Conservation (phyloP, 2,329 filamentous ascomycete genomes). For the Beauveria pseudobassiana region DNA sequence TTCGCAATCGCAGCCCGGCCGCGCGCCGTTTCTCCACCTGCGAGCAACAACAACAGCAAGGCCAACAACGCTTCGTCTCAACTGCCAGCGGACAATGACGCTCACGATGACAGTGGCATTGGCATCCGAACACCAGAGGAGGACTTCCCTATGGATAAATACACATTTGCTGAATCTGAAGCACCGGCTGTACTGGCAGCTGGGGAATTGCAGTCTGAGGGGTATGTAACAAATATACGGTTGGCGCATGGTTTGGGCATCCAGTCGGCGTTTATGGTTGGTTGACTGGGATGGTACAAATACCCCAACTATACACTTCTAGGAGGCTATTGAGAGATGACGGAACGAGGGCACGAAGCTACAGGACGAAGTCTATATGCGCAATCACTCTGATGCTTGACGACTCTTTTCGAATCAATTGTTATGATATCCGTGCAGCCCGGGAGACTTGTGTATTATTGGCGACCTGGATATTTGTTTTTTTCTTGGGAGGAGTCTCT, state of each 20-base stretch:
- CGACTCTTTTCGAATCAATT: background rate
- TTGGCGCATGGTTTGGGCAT: slow-evolving; percentile 7
- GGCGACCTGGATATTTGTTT: slow-evolving; percentile 8
- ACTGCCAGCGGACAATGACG: slow-evolving; percentile 35
- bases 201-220: slow-evolving; percentile 21
- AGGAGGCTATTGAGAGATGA: slow-evolving; percentile 8
- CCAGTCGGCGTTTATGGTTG: slow-evolving; percentile 11
- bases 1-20: slow-evolving; percentile 40
- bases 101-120: slow-evolving; percentile 67
- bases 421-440: slow-evolving; percentile 1
- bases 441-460: slow-evolving; percentile 4
- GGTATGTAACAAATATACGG: background rate
- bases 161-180: slow-evolving; percentile 35
- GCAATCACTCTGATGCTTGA: background rate
- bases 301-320: slow-evolving; percentile 9
- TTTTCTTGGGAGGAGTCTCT: background rate
- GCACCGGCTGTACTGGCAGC: slow-evolving; percentile 26
- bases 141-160: slow-evolving; percentile 55
- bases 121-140: slow-evolving; percentile 62
- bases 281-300: slow-evolving; percentile 6
- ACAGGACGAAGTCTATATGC: slow-evolving; percentile 1
- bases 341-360: slow-evolving; percentile 7
- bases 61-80: slow-evolving; percentile 10
- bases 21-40: slow-evolving; percentile 41
- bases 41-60: slow-evolving; percentile 26